phyloP scores from a whole-genome alignment of 169 alveolate genomes.

The Plasmodium relictum region DNA sequence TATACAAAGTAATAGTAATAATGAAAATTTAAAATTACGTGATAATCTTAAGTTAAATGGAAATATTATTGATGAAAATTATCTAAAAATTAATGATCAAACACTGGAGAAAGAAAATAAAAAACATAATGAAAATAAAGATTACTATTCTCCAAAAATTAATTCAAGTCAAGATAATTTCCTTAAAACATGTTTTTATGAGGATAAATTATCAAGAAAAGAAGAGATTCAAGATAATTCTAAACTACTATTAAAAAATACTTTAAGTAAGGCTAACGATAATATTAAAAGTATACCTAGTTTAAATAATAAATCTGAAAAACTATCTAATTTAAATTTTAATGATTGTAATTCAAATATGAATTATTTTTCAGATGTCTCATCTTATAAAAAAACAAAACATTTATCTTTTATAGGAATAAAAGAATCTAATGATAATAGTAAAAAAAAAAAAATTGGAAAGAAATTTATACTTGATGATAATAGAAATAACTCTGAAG shows the following conservation, averaged over 20 bases:
- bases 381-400: slow-evolving; percentile 9
- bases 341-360: background rate
- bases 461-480: background rate
- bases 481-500: background rate
- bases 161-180: too few species aligned
- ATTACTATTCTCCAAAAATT: too few species aligned
- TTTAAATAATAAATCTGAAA: background rate
- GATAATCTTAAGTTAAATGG: too few species aligned
- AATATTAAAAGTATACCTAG: background rate
- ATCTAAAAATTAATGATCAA: too few species aligned
- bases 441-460: background rate
- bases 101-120: too few species aligned
- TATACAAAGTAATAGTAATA: background rate
- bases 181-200: too few species aligned
- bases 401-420: background rate
- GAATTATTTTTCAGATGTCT: background rate
- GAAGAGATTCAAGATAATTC: too few species aligned
- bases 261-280: background rate
- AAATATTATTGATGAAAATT: too few species aligned
- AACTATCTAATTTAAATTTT: background rate
- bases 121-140: too few species aligned
- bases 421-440: background rate
- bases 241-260: background rate
- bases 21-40: background rate
- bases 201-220: too few species aligned